phyloP scores from a whole-genome alignment of 208 protist species.

The Acanthamoeba triangularis region DNA sequence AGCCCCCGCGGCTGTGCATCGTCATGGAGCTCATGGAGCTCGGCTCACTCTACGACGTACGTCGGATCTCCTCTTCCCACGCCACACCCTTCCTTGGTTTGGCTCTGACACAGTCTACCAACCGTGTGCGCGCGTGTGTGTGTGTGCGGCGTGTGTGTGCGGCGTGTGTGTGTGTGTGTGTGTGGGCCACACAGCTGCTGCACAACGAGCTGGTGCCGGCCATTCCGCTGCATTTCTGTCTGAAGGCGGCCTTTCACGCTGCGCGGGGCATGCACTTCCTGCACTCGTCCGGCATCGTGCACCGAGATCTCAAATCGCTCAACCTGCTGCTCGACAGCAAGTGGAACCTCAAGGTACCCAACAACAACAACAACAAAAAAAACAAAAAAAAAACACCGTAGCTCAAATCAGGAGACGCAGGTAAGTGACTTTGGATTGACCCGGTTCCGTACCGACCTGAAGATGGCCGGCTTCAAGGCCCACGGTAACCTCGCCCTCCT shows the following conservation, averaged over 20 bases:
- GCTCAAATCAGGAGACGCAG: not conserved
- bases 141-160: not conserved
- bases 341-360: constrained; percentile 8
- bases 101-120: not conserved
- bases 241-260: not conserved
- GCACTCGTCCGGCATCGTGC: not conserved
- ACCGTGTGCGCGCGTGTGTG: too few relatives aligned
- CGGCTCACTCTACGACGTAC: constrained; percentile 57
- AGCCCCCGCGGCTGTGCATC: not conserved
- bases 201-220: constrained; percentile 18
- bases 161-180: not conserved
- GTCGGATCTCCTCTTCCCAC: too few relatives aligned
- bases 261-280: constrained; percentile 39
- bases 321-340: constrained; percentile 44
- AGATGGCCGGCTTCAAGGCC: not conserved
- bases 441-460: not conserved
- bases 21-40: constrained; percentile 52
- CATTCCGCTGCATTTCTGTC: not conserved
- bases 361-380: too few relatives aligned
- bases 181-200: constrained; percentile 19
- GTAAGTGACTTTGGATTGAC: constrained; percentile 33
- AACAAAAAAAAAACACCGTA: too few relatives aligned
- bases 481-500: not conserved
- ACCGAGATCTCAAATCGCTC: constrained; percentile 9
- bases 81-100: not conserved